Base-by-base conservation (phyloP, 1,139 yeast species). In the Meyerozyma sp. region DNA sequence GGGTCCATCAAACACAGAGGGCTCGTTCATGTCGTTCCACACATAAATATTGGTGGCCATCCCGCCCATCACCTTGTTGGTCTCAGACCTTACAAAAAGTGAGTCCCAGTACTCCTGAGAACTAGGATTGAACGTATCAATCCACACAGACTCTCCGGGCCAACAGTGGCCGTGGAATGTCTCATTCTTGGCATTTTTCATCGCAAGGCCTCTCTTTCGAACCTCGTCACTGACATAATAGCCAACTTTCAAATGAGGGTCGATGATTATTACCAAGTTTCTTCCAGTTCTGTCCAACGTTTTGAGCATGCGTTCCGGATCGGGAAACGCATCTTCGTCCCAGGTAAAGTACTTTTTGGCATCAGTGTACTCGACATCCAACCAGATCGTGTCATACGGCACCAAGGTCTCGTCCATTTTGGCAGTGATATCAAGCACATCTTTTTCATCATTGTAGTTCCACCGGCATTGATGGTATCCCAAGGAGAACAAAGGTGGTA, bases 1-100 rank as follows among this genome's bases (percentile, higher is more conserved):
- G 1, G 98, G 96, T 0, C 98, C 98, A 54, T 84, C 80, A 61
- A 93, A 94, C 3, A 93, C 85, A 0, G 97, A 88, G 0, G 98
- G 98, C 63, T 93, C 99, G 63, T 87, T 89, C 99, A 93, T 93
- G 62, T 94, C 98, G 62, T 93, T 94, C 99, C 99, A 93, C 27
- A 94, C 68, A 56, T 84, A 85, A 43, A 90, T 61, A 56, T 93
- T 93, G 7, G 71, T 62, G 7, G 65, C 53, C 23, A 81, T 70
- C 30, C 73, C 67, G 0, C 83, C 81, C 50, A 82, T 71, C 40
- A 63, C 62, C 30, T 50, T 43, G 44, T 66, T 60, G 9, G 54
- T 48, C 3, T 44, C 36, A 4, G 60, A 49, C 45, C 56, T 52
- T 32, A 46, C 50, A 48, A 63, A 68, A 23, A 60, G 58, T 14